These are phyloP conservation scores for Phytopythium helicoides DNA, from an alignment of 352 stramenopile genomes.

Conservation along the genomic window DNA sequence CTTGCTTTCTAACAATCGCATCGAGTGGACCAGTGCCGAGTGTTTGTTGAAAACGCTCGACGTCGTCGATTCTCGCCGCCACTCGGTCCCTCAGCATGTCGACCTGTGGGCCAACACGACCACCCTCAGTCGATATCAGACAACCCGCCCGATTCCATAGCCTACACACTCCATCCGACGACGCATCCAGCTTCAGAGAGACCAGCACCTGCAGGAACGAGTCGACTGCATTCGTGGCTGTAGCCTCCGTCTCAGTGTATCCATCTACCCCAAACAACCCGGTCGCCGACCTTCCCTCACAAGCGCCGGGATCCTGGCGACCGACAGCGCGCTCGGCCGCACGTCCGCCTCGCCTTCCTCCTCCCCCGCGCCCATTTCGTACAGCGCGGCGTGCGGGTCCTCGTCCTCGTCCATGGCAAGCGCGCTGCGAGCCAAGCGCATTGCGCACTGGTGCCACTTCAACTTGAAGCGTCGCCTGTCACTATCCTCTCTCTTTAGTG, in stretches of 20 bases:
- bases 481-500: no score
- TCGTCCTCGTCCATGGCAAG: neutral
- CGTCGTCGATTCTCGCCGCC: constrained; percentile 31
- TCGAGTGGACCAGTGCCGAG: constrained; percentile 41
- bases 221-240: constrained; percentile 15
- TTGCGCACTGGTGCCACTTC: no score
- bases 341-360: neutral
- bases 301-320: constrained; percentile 38
- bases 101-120: neutral
- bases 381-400: constrained; percentile 6
- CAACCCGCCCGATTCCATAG: neutral
- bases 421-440: no score
- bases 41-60: constrained; percentile 40
- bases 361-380: constrained; percentile 1
- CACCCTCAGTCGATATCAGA: neutral
- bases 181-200: constrained; percentile 3
- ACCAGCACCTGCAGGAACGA: constrained; percentile 19
- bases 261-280: neutral
- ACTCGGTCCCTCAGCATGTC: constrained; percentile 7
- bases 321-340: constrained; percentile 15
- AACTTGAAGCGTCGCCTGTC: no score
- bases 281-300: constrained; percentile 37
- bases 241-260: neutral
- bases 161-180: constrained; percentile 12
- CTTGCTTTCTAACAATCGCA: constrained; percentile 48